Evolutionary conservation across 306 rosid genomes (phyloP).

Genomic region (Erythrophleum fordii): DNA sequence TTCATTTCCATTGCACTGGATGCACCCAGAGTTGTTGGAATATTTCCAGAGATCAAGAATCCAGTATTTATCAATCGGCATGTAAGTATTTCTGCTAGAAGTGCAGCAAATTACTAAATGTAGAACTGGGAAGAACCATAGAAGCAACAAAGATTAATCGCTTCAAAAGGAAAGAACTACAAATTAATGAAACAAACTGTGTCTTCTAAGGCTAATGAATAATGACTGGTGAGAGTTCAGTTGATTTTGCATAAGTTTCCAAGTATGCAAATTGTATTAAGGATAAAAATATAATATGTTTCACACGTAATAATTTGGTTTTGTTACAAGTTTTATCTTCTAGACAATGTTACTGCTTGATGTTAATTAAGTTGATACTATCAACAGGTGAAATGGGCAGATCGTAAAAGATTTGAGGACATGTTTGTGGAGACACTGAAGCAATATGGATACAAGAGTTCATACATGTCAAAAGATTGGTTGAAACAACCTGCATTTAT

Average conservation of each 20-base stretch:
- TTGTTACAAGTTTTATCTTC: too few species aligned
- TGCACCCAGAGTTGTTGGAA: constrained; percentile 91
- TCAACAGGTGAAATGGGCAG: constrained; percentile 66
- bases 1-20: constrained; percentile 82
- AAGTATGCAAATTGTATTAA: too few species aligned
- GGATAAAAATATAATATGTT: too few species aligned
- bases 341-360: too few species aligned
- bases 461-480: constrained; percentile 72
- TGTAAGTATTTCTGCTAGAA: constrained; percentile 60
- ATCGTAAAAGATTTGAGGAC: constrained; percentile 65
- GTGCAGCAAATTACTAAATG: too few species aligned
- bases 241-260: too few species aligned
- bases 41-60: constrained; percentile 91
- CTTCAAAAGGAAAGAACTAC: neutral
- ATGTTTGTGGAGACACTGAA: constrained; percentile 69
- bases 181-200: too few species aligned
- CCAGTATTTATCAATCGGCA: constrained; percentile 82
- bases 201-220: too few species aligned
- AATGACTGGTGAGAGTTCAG: too few species aligned
- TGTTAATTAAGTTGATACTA: constrained; percentile 24
- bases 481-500: constrained; percentile 68
- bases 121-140: too few species aligned
- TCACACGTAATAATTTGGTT: too few species aligned
- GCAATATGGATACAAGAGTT: constrained; percentile 72
- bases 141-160: too few species aligned